These are phyloP conservation scores for Naegleria lovaniensis DNA, from an alignment of 208 protist species.

Conservation along the genomic window DNA sequence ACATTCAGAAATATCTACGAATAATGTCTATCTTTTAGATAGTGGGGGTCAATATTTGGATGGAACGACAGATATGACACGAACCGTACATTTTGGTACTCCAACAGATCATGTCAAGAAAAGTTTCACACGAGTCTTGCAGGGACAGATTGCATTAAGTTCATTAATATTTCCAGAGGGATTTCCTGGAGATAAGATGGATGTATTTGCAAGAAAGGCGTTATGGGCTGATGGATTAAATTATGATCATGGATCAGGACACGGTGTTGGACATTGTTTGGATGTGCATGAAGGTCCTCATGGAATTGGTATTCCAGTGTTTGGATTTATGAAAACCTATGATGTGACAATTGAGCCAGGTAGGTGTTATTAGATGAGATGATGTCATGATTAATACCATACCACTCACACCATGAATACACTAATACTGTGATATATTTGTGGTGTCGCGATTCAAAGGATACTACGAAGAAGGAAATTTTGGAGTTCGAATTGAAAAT, in stretches of 20 bases:
- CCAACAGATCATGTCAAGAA: constrained; percentile 61
- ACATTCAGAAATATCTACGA: constrained; percentile 52
- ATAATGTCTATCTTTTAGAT: constrained; percentile 85
- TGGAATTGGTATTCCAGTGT: constrained; percentile 29
- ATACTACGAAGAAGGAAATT: constrained; percentile 91
- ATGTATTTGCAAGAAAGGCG: constrained; percentile 70
- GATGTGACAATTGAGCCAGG: constrained; percentile 46
- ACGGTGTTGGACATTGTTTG: constrained; percentile 91
- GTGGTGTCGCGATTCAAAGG: too few relatives aligned
- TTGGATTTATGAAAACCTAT: not conserved
- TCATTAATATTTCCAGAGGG: constrained; percentile 70
- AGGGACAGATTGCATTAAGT: constrained; percentile 81
- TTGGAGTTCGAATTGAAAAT: constrained; percentile 91
- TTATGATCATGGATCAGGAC: constrained; percentile 89
- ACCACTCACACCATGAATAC: too few relatives aligned
- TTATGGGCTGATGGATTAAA: constrained; percentile 88
- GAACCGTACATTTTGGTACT: constrained; percentile 80
- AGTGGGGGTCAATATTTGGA: constrained; percentile 87
- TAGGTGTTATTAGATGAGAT: constrained; percentile 45
- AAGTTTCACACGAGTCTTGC: constrained; percentile 88
- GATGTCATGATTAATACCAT: too few relatives aligned
- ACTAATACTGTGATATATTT: too few relatives aligned
- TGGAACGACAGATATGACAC: constrained; percentile 94
- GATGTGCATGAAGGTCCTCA: constrained; percentile 91
- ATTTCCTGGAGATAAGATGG: constrained; percentile 65